Evolutionary conservation across 73 alveolate genomes (phyloP), one percentile per base, ranked within the genome.

Genomic region (Symbiodinium pilosum): DNA sequence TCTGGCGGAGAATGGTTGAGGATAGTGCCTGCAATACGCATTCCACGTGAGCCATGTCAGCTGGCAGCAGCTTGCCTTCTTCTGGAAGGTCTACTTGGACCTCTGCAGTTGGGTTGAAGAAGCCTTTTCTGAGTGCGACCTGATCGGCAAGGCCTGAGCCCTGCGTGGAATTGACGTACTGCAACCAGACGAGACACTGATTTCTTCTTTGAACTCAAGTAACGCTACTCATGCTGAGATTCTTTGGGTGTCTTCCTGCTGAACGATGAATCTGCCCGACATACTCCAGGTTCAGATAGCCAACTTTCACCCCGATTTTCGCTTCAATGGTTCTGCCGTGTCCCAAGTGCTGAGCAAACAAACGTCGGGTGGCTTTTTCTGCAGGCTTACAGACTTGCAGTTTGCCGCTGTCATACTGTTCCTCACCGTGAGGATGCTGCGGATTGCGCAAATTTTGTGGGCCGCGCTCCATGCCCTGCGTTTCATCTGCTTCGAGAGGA

Each of bases 241-340:
- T 47, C 59, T 47, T 47, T 47, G 59, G 59, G 28, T 28, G 84
- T 3, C 2, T 30, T 69, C 41, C 42, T 5, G 84, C 0, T 30
- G 28, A 11, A 16, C 40, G 84, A n/a, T n/a, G n/a, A 28, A 30
- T 2, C 16, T 69, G 84, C 16, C 59, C 21, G 59, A 47, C 14
- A n/a, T n/a, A n/a, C n/a, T n/a, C 54, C 26, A 91, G 97, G 97
- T 91, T 87, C 97, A 91, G 51, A 59, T 91, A 40, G 97, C 97
- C 28, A 47, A 75, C 28, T 91, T 91, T 43, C 97, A 91, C 28
- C 97, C 97, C 7, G 77, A 91, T 54, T 91, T 91, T 43, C 89
- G 89, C 52, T 91, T 91, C 52, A 68, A 40, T 8, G 97, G 81
- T 30, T 68, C 97, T 42, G 87, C 54, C 59, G n/a, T 56, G 77